Evolutionary conservation across 257 asterid species (phyloP).

Genomic region (Salvia miltiorrhiza): DNA sequence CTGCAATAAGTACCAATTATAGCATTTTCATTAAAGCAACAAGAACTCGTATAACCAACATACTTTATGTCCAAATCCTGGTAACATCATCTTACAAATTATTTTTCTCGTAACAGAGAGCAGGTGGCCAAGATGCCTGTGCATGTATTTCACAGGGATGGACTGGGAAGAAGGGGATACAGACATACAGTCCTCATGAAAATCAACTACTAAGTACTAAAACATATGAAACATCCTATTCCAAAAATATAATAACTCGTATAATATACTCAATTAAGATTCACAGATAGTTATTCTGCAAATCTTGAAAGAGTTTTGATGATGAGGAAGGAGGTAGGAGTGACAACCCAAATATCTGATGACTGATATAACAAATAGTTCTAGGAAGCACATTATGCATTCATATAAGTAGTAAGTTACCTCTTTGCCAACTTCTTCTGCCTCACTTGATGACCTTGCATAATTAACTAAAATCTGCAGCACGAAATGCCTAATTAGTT

Average conservation of each 20-base stretch:
- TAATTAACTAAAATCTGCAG: constrained; percentile 90
- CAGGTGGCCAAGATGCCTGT: background rate
- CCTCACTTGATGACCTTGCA: constrained; percentile 98
- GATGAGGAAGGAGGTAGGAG: constrained; percentile 8
- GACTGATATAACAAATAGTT: background rate
- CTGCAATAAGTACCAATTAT: constrained; percentile 40
- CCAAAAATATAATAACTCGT: background rate
- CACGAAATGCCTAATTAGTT: constrained; percentile 18
- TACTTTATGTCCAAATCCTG: background rate
- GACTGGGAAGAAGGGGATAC: background rate
- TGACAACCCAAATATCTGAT: constrained; percentile 7
- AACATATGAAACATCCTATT: background rate
- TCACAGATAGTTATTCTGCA: background rate
- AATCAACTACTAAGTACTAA: background rate
- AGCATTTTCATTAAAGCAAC: background rate
- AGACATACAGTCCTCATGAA: background rate
- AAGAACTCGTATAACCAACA: background rate
- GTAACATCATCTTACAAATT: background rate
- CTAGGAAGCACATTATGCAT: constrained; percentile 1
- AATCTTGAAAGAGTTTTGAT: background rate
- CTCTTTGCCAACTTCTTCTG: constrained; percentile 83
- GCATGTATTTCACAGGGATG: background rate
- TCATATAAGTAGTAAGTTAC: constrained; percentile 29
- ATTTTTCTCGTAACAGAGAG: constrained; percentile 10
- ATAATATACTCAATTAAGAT: background rate